A percentile compares a stretch with the other conserved stretches of the same genome.
phyloP scores from a whole-genome alignment of 164 flowering plant species.

The Nelumbo lutea region DNA sequence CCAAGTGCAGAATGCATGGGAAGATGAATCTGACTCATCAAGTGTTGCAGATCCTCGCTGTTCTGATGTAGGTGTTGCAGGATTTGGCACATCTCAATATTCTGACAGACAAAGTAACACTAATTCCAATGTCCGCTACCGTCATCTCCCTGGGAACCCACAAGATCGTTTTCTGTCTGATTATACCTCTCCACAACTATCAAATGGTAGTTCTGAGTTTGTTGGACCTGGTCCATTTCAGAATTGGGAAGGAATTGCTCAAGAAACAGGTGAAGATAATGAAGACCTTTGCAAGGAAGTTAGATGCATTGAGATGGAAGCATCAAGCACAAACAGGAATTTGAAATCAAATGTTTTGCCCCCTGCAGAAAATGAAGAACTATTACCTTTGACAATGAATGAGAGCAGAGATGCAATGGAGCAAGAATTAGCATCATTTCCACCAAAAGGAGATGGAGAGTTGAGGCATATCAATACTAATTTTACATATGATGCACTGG shows the following conservation, averaged over 20 bases:
- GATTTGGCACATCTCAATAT: conserved; percentile 15
- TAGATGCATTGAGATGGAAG: conserved; percentile 50
- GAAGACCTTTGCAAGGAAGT: conserved; percentile 70
- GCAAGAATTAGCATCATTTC: conserved; percentile 18
- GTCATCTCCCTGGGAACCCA: conserved; percentile 24
- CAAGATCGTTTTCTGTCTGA: conserved; percentile 40
- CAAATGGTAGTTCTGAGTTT: conserved; percentile 30
- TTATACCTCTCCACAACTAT: conserved; percentile 24
- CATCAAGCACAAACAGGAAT: conserved; percentile 18
- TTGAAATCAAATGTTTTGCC: conserved; percentile 8
- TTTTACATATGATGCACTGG: conserved; percentile 25
- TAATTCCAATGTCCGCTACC: conserved; percentile 10
- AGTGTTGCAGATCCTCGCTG: conserved; percentile 24
- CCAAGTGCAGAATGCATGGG: conserved; percentile 20
- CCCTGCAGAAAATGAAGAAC: conserved; percentile 25
- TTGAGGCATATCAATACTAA: conserved; percentile 4
- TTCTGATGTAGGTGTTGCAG: conserved; percentile 23
- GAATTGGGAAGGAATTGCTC: conserved; percentile 37
- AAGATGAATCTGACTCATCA: conserved; percentile 36
- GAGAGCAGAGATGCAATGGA: conserved; percentile 19
- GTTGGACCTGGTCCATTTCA: conserved; percentile 33
- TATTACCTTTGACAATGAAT: conserved; percentile 13
- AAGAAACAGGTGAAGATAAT: conserved; percentile 19
- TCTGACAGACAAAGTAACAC: conserved; percentile 13
- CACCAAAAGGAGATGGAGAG: conserved; percentile 17